Evolutionary conservation across 768 basidiomycete genomes (phyloP), one percentile per base, ranked within the genome.

Genomic region (Lactarius tabidus): DNA sequence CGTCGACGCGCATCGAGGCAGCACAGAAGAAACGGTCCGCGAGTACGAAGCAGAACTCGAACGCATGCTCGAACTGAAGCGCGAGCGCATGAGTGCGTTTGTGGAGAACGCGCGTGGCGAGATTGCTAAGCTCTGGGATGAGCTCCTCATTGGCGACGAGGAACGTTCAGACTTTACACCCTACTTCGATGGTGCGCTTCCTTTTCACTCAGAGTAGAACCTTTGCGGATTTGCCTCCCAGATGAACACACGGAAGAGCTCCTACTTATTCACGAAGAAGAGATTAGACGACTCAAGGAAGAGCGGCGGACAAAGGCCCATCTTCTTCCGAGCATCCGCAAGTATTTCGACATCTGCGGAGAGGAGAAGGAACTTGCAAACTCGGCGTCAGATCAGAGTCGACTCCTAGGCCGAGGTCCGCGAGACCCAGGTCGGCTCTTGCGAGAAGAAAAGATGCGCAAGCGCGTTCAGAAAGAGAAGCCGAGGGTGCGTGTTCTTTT

Each of bases 391-490:
- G 94, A 96, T 71, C 92, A 94, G 71, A 85, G 83, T 18, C 84
- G 94, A 43, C 79, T 96, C 9, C 83, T 91, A 5, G 92, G 92
- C 18, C 83, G 91, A 71, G 92, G 91, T 31, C 78, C 87, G 3
- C 81, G 93, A 62, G 90, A 94, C 78, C 90, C 93, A 6, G 93
- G 93, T 7, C 80, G 93, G 23, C 76, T 99, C 39, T 77, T 98
- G 59, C 83, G 93, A 65, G 96, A 99, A 76, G 96, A 98, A 79
- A 97, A 97, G 82, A 93, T 96, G 89, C 83, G 96, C 60, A 98
- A 98, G 75, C 82, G 95, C 33, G 94, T 99, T 17, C 82, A 82
- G 63, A 91, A 92, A 74, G 90, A 96, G 77, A 98, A 97, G 72
- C 96, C 96, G 31, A 84, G 90, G 73, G 96, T 97, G 73, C 67